Conservation (phyloP, 2,329 filamentous ascomycete species). For the Periconia sp. region DNA sequence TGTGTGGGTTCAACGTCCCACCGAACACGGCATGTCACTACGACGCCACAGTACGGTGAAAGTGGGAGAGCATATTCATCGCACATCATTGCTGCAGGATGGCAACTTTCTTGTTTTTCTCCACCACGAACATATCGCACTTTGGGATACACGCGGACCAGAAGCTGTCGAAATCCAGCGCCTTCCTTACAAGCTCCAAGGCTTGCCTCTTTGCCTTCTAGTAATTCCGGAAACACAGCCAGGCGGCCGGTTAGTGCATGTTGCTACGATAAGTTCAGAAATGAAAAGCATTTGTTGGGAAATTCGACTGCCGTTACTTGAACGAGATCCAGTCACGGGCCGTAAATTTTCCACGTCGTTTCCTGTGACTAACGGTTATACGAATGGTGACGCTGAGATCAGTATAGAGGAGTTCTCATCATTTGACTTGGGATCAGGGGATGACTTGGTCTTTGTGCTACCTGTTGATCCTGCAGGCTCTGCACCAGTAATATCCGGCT, state of each 20-base stretch:
- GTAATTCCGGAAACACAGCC: slow-evolving; percentile 68
- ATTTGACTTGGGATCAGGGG: slow-evolving; percentile 64
- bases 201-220: slow-evolving; percentile 78
- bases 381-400: slow-evolving; percentile 38
- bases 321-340: slow-evolving; percentile 28
- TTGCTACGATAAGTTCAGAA: slow-evolving; percentile 80
- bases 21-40: slow-evolving; percentile 56
- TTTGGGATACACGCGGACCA: slow-evolving; percentile 75
- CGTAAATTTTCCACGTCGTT: slow-evolving; percentile 25
- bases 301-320: slow-evolving; percentile 59
- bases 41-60: slow-evolving; percentile 69
- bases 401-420: slow-evolving; percentile 67
- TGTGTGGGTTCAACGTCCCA: slow-evolving; percentile 73
- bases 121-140: slow-evolving; percentile 66
- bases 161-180: slow-evolving; percentile 62
- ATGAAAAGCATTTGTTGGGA: slow-evolving; percentile 83
- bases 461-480: slow-evolving; percentile 86
- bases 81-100: slow-evolving; percentile 75
- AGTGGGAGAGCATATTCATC: slow-evolving; percentile 71
- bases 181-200: slow-evolving; percentile 60
- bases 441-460: slow-evolving; percentile 62
- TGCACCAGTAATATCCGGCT: slow-evolving; percentile 69
- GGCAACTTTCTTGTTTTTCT: slow-evolving; percentile 82
- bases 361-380: slow-evolving; percentile 27
- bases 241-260: slow-evolving; percentile 57